Conservation (phyloP, 768 basidiomycete genomes). For the Favolaschia claudopus region DNA sequence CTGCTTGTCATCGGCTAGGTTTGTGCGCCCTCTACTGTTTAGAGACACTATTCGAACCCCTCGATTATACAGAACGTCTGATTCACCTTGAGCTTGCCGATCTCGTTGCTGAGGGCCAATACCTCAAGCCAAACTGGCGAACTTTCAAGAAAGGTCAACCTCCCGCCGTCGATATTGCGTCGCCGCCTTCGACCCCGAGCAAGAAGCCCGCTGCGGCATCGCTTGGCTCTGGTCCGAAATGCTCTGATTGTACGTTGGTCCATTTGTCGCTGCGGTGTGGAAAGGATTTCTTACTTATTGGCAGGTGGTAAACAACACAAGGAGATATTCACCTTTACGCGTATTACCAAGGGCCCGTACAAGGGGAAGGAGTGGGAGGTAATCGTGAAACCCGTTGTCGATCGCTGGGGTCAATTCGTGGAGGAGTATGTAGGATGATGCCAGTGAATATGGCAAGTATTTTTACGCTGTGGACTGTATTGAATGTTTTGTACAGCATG, state of each 20-base stretch:
- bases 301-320: slow-evolving; percentile 68
- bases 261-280: not conserved
- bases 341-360: slow-evolving; percentile 58
- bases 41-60: not conserved
- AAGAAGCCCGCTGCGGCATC: slow-evolving; percentile 29
- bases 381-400: slow-evolving; percentile 77
- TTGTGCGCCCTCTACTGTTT: slow-evolving; percentile 10
- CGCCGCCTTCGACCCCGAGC: slow-evolving; percentile 29
- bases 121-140: slow-evolving; percentile 63
- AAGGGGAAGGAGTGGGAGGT: slow-evolving; percentile 77
- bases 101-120: slow-evolving; percentile 61
- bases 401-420: slow-evolving; percentile 80
- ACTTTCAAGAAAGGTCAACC: slow-evolving; percentile 35
- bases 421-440: slow-evolving; percentile 45
- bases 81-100: slow-evolving; percentile 85
- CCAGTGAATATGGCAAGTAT: slow-evolving; percentile 6
- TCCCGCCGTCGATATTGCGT: slow-evolving; percentile 27
- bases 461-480: not conserved
- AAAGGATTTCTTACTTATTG: slow-evolving; percentile 8
- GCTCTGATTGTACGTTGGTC: slow-evolving; percentile 43
- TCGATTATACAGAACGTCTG: slow-evolving; percentile 60
- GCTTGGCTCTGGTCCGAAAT: slow-evolving; percentile 37
- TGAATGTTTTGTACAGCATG: too few species aligned
- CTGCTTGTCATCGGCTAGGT: slow-evolving; percentile 75
- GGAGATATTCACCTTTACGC: slow-evolving; percentile 81